Conservation (phyloP, 139 green algal genomes). For the Zygnema circumcarinatum region DNA sequence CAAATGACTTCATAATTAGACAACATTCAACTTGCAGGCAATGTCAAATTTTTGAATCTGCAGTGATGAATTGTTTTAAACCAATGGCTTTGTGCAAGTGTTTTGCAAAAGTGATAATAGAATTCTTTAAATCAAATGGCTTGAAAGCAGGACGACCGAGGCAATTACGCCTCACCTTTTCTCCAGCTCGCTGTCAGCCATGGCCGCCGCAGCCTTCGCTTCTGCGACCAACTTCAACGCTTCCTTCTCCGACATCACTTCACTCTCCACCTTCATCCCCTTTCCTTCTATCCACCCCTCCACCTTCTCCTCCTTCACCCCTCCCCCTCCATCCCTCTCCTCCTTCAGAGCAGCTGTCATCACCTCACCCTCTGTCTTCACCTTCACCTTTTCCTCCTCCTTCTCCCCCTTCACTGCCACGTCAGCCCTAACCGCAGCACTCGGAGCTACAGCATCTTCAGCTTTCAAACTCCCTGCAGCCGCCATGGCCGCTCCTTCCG, state of each 20-base stretch:
- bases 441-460: background rate
- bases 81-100: too few relatives aligned
- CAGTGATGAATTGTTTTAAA: too few relatives aligned
- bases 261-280: background rate
- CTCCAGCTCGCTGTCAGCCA: background rate
- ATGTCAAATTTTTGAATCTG: too few relatives aligned
- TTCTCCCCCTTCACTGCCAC: background rate
- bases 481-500: background rate
- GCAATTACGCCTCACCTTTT: constrained; percentile 1
- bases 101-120: too few relatives aligned
- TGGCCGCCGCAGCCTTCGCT: background rate
- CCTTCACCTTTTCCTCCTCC: background rate
- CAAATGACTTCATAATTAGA: too few relatives aligned
- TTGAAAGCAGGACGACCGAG: too few relatives aligned
- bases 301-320: background rate
- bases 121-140: too few relatives aligned
- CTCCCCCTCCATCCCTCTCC: background rate
- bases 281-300: background rate
- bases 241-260: constrained; percentile 14
- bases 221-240: background rate
- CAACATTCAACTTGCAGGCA: too few relatives aligned
- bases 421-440: too few relatives aligned
- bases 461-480: background rate
- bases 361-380: background rate
- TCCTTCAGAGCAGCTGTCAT: background rate